Evolutionary conservation across 176 grass and related monocot species (phyloP).

Genomic region (Phoenix roebelenii): DNA sequence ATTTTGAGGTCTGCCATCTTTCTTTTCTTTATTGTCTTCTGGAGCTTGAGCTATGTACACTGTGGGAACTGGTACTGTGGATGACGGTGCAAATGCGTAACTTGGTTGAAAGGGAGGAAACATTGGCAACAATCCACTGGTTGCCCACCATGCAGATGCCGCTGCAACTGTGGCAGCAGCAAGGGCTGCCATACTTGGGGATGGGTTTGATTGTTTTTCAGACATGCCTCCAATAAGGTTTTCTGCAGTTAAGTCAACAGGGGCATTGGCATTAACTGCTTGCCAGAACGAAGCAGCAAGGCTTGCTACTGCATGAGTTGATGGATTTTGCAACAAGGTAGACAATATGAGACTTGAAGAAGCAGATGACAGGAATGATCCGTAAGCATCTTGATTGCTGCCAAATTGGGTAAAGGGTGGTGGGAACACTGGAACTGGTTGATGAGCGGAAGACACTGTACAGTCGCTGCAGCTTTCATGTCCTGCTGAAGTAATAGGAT

Average conservation of each 20-base stretch:
- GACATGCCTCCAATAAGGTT: not conserved
- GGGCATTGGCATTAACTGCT: not conserved
- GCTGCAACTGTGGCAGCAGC: slow-evolving; percentile 15
- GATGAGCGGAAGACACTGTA: not conserved
- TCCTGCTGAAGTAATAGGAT: not conserved
- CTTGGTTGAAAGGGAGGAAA: not conserved
- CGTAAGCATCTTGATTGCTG: not conserved
- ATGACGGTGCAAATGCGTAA: not conserved
- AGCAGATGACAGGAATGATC: slow-evolving; percentile 1
- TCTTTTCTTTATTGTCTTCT: not conserved
- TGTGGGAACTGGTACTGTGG: not conserved
- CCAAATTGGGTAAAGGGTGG: not conserved
- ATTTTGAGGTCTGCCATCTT: not conserved
- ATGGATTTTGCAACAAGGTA: slow-evolving; percentile 15
- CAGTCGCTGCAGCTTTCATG: not conserved
- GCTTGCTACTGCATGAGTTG: slow-evolving; percentile 19
- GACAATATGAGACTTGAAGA: slow-evolving; percentile 16
- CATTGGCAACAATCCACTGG: slow-evolving; percentile 5
- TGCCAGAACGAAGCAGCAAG: slow-evolving; percentile 8
- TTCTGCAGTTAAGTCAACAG: not conserved
- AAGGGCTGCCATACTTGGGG: slow-evolving; percentile 1
- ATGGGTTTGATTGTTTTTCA: not conserved
- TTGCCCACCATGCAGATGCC: slow-evolving; percentile 19
- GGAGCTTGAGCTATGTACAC: slow-evolving; percentile 2
- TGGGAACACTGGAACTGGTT: not conserved